Base-by-base conservation (phyloP, 768 basidiomycete species). In the Lactarius quietus region DNA sequence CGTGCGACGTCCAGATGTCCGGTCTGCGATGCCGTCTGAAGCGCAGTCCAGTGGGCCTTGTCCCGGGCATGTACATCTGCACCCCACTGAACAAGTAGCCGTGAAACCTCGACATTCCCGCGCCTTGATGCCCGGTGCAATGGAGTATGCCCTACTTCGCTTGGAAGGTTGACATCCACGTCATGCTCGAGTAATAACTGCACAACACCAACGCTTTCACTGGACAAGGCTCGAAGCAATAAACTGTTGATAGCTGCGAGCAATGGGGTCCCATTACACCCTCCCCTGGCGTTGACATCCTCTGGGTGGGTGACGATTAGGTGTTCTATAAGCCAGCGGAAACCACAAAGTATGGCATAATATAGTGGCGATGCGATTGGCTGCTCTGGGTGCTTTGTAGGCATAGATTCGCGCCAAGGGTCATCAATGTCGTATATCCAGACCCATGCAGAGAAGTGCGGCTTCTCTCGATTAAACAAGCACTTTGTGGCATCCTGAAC, bases 391-490 rank as follows among this genome's bases (percentile, higher is more conserved):
- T 38, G 38, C 5, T 6, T 12, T 10, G 38, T 14, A 38, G 38
- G 38, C 38, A 38, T 38, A 5, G 38, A 38, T 38, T 54, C 28
- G 1, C 28, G 20, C n/a, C 53, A 20, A 3, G 53, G 18, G 28
- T 54, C 53, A 15, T 54, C 53, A 31, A 61, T 1, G 52, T 61
- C 60, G 10, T 38, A 33, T 29, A 41, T 41, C 60, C 60, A 61
- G 26, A 61, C 35, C 60, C 60, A 61, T 14, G 52, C 60, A 7
- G 51, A 48, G 36, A 61, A 28, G 18, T 61, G 52, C n/a, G 48
- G 52, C 18, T 14, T 54, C 28, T 54, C 53, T n/a, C 53, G 53
- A n/a, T 54, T 28, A n/a, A 54, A 54, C 6, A 54, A 15, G 20
- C 36, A 9, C 26, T 61, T 36, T 14, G n/a, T 39, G 7, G 48